Base-by-base conservation (phyloP, 805 yeast species). In the Lachancea sp. region DNA sequence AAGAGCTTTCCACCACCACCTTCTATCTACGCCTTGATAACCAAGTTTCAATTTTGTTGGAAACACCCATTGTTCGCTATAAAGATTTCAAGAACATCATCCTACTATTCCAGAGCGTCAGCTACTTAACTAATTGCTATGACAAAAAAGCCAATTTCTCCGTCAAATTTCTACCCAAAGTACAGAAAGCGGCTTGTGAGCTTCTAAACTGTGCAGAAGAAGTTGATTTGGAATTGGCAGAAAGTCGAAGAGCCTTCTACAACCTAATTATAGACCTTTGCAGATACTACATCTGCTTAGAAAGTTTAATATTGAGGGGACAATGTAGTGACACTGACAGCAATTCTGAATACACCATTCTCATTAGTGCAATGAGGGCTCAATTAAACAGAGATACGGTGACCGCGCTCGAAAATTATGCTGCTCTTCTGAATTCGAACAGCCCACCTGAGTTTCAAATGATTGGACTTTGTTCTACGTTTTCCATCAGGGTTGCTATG, bases 91-190 rank as follows among this genome's bases (percentile, higher is more conserved):
- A 60, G 38, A 51, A 51, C 20, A 15, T 60, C 3, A 34, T 61
- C 13, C 34, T 60, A 6, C 42, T 61, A 7, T 43, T 60, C 15
- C 65, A 61, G 42, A 58, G 64, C 44, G 52, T 58, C 7, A 57
- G 63, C 42, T 61, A 53, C 36, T 36, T 61, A 25, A 54, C 55
- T 3, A 61, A 60, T 33, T 60, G 63, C 24, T 54, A 56, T 31
- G 64, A 61, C 41, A 47, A 49, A 22, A 51, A 47, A 26, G 52
- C 60, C 3, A 56, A 56, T 38, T 60, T 58, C 39, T 57, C 63
- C 0, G 45, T 45, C 6, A 54, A 45, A 36, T 60, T 57, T 31
- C 36, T 60, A 29, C 62, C 64, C 1, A 60, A 60, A 36, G 57
- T 57, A 15, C 28, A 36, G 9, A 35, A 45, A 9, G 50, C 60